phyloP scores from a whole-genome alignment of 2,329 filamentous ascomycete genomes.

The Fusarium longipes region DNA sequence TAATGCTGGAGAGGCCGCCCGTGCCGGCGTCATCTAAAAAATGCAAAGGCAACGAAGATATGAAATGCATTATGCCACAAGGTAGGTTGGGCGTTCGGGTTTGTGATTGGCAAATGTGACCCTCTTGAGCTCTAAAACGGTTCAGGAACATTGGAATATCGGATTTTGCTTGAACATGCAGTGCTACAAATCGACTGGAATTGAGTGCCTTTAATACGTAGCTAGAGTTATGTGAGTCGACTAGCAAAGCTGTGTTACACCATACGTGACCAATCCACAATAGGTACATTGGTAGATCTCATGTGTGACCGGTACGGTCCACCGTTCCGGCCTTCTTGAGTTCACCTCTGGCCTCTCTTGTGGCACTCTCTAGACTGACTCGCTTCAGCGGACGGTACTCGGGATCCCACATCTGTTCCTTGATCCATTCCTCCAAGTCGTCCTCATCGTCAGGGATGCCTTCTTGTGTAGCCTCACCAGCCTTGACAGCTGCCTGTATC shows the following conservation, averaged over 20 bases:
- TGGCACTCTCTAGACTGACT: conserved; percentile 64
- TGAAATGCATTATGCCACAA: conserved; percentile 28
- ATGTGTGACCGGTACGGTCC: conserved; percentile 33
- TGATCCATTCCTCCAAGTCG: conserved; percentile 76
- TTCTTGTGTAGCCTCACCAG: conserved; percentile 73
- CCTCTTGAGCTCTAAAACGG: conserved; percentile 24
- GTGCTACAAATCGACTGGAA: conserved; percentile 18
- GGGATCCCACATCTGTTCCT: conserved; percentile 83
- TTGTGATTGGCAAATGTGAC: conserved; percentile 35
- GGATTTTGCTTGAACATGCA: conserved; percentile 18
- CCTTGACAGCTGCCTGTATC: conserved; percentile 75
- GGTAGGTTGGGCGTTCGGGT: conserved; percentile 43
- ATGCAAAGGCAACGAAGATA: background rate
- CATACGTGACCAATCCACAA: background rate
- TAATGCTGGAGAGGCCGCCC: conserved; percentile 68
- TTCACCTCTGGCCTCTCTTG: conserved; percentile 63
- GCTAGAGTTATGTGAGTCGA: background rate
- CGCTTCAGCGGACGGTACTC: conserved; percentile 72
- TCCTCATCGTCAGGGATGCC: conserved; percentile 69
- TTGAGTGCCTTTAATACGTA: conserved; percentile 19
- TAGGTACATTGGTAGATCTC: background rate
- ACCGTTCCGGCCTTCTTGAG: conserved; percentile 48
- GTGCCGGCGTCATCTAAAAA: conserved; percentile 65
- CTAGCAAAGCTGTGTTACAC: background rate
- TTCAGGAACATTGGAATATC: conserved; percentile 35